Evolutionary conservation across 352 stramenopile species (phyloP).

Genomic region (Globisporangium spiculum): DNA sequence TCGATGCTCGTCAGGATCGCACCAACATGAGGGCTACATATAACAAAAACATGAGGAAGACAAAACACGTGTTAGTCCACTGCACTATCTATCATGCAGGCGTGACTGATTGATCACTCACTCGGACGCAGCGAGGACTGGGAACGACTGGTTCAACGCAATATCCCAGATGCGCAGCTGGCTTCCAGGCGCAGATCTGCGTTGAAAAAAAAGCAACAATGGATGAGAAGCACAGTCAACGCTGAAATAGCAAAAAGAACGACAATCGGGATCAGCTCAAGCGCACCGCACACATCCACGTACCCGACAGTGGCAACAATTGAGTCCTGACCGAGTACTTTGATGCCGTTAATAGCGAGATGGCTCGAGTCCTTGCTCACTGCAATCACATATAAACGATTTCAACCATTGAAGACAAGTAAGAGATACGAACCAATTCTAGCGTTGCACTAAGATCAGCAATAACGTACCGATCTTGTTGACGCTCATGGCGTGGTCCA

Average conservation of each 20-base stretch:
- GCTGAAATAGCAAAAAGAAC: no score
- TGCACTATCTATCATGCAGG: background rate
- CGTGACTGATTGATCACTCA: constrained; percentile 27
- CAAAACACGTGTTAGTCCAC: no score
- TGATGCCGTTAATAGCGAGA: constrained; percentile 60
- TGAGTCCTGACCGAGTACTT: constrained; percentile 65
- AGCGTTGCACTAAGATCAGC: background rate
- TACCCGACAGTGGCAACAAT: constrained; percentile 73
- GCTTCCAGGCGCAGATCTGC: constrained; percentile 44
- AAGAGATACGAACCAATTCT: background rate
- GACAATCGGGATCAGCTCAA: no score
- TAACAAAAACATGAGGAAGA: background rate
- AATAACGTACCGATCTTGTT: constrained; percentile 44
- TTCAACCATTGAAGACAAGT: background rate
- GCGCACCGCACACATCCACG: background rate
- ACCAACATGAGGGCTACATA: constrained; percentile 29
- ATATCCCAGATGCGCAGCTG: constrained; percentile 81
- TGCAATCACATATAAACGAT: constrained; percentile 9
- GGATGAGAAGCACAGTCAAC: background rate
- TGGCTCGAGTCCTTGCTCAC: constrained; percentile 50
- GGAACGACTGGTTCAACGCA: constrained; percentile 48
- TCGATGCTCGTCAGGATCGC: constrained; percentile 58
- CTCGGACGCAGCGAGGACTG: constrained; percentile 49
- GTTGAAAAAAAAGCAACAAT: background rate
- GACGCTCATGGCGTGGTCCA: constrained; percentile 48